Evolutionary conservation across 2,329 filamentous ascomycete genomes (phyloP).

Genomic region (Myriosclerotinia scirpicola): DNA sequence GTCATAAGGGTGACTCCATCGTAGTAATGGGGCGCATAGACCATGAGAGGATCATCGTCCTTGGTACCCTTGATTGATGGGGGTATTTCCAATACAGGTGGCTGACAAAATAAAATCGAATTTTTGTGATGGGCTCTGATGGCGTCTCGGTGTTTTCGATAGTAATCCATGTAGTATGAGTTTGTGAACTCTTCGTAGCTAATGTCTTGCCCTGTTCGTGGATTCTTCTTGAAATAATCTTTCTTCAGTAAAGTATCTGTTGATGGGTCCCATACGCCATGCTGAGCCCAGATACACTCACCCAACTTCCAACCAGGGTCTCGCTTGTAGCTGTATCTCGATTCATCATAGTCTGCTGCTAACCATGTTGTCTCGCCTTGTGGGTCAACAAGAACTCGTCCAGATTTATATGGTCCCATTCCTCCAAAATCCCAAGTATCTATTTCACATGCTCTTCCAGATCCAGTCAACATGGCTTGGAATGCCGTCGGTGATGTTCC

Average conservation of each 20-base stretch:
- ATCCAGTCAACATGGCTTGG: constrained; percentile 90
- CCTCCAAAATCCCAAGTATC: constrained; percentile 92
- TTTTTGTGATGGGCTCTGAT: constrained; percentile 76
- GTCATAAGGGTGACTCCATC: constrained; percentile 96
- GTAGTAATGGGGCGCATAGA: constrained; percentile 94
- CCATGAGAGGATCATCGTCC: constrained; percentile 87
- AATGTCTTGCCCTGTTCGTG: constrained; percentile 68
- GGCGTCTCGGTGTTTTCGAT: constrained; percentile 70
- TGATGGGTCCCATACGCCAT: constrained; percentile 87
- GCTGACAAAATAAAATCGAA: constrained; percentile 87
- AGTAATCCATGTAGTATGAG: constrained; percentile 86
- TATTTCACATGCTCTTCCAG: constrained; percentile 84
- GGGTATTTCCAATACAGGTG: constrained; percentile 87
- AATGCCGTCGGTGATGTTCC: constrained; percentile 91
- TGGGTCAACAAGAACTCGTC: constrained; percentile 79
- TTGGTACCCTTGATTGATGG: constrained; percentile 81
- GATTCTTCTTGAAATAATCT: constrained; percentile 83
- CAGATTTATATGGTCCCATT: constrained; percentile 88
- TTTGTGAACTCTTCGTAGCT: constrained; percentile 88
- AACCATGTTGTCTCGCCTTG: constrained; percentile 85
- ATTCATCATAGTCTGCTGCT: constrained; percentile 78
- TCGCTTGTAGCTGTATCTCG: constrained; percentile 84
- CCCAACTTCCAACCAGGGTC: constrained; percentile 87
- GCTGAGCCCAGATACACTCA: constrained; percentile 95
- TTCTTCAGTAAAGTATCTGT: constrained; percentile 77